Evolutionary conservation across 139 green algal species (phyloP), one percentile per base, ranked within the genome.

Genomic region (Haematococcus lacustris): DNA sequence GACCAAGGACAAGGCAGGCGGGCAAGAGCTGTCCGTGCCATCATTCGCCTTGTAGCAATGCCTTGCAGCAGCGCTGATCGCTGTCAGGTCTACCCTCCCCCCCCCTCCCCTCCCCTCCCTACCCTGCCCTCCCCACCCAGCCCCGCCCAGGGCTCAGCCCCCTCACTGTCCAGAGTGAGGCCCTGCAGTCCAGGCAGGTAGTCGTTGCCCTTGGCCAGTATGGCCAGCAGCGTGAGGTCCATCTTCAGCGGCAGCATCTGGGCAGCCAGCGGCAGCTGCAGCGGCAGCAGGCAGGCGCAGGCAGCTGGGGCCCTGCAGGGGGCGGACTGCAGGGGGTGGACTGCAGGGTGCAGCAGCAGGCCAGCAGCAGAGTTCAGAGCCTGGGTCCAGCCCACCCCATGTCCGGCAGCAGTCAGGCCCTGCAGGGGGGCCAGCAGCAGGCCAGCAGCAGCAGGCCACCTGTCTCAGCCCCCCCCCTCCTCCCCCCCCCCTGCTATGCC

Each of bases 181-280:
- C 41, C 41, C 2, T 13, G 43, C 25, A 78, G 28, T 30, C 67
- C 69, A 0, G 88, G 87, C 51, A 93, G 76, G 83, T 93, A 89
- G 76, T 91, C 86, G 70, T 93, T 90, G 43, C 89, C 87, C 33
- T 57, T 74, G 64, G 57, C 74, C 51, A 92, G 66, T 32, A 92
- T 80, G 37, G 82, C 75, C 13, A 91, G 69, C 50, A 90, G 69
- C 38, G 80, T 78, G 34, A 93, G 67, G 76, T 94, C 87, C 70
- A 80, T 34, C 66, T 78, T 80, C 64, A 73, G 38, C 28, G 67
- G 66, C 62, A 71, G 40, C 59, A 76, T 51, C 69, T 70, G 50
- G 26, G 64, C 37, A 51, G 33, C 13, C 47, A 57, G 21, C 47
- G 47, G 47, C 47, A 57, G 13, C 47, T 57, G 13, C 47, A 57